These are phyloP conservation scores for Oryza officinalis DNA, from an alignment of 176 grass and related monocot genomes.

Conservation along the genomic window DNA sequence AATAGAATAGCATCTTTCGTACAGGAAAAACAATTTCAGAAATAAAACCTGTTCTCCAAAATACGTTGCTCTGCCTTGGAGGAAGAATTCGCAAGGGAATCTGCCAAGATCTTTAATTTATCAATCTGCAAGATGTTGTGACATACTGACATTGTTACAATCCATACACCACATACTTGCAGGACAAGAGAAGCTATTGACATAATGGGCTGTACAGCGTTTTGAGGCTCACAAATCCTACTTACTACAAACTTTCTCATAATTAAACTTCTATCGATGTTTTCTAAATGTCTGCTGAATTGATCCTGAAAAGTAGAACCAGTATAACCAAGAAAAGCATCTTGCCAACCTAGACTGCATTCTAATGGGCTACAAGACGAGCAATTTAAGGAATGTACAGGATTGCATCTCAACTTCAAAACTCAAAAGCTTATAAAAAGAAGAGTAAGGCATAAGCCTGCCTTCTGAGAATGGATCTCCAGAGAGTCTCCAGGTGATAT, in stretches of 20 bases:
- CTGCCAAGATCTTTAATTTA: conserved; percentile 89
- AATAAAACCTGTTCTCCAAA: conserved; percentile 82
- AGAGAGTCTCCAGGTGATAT: conserved; percentile 77
- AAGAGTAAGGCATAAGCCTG: conserved; percentile 33
- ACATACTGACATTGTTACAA: conserved; percentile 15
- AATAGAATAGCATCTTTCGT: conserved; percentile 6
- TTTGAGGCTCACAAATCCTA: conserved; percentile 16
- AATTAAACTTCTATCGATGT: conserved; percentile 5
- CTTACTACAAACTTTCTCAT: not conserved
- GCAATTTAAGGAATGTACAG: conserved; percentile 29
- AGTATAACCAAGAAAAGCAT: not conserved
- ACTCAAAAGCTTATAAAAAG: conserved; percentile 19
- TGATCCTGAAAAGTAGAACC: conserved; percentile 21
- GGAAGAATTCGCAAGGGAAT: conserved; percentile 90
- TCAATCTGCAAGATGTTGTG: conserved; percentile 65
- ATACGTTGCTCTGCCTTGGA: conserved; percentile 97
- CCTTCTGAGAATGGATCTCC: conserved; percentile 92
- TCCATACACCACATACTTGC: conserved; percentile 7
- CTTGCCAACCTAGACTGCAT: not conserved
- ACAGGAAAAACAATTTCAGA: conserved; percentile 21
- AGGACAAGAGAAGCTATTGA: not conserved
- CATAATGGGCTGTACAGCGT: not conserved
- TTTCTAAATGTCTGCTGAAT: not conserved
- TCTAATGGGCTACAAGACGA: not conserved
- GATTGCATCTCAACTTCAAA: not conserved